Conservation (phyloP, 805 yeast genomes). For the Metschnikowia kofuensis region DNA sequence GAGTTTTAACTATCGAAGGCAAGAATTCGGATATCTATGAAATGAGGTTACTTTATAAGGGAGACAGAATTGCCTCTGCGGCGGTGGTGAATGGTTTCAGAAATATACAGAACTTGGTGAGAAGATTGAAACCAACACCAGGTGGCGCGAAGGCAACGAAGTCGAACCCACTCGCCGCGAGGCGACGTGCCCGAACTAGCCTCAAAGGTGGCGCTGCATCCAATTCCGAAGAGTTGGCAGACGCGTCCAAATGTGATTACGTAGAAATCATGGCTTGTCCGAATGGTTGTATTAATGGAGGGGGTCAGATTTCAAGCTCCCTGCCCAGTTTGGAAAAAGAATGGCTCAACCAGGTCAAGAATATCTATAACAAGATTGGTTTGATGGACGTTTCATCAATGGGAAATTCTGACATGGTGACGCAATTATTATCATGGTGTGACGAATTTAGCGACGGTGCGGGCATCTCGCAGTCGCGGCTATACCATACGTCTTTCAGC, state of each 20-base stretch:
- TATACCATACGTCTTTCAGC: constrained; percentile 46
- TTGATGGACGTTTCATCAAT: constrained; percentile 13
- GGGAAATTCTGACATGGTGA: constrained; percentile 12
- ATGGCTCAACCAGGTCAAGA: constrained; percentile 41
- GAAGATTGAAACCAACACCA: constrained; percentile 60
- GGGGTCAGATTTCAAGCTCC: constrained; percentile 74
- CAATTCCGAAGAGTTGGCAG: constrained; percentile 38
- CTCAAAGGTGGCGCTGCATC: constrained; percentile 10
- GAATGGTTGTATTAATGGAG: constrained; percentile 95
- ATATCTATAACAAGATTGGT: constrained; percentile 33
- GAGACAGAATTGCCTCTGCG: constrained; percentile 45
- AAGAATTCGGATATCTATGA: constrained; percentile 78
- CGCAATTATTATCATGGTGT: constrained; percentile 31
- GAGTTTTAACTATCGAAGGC: constrained; percentile 50
- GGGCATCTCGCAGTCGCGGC: constrained; percentile 31
- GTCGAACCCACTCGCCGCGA: constrained; percentile 39
- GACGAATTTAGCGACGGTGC: constrained; percentile 28
- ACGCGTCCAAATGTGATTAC: constrained; percentile 68
- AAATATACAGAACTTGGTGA: constrained; percentile 88
- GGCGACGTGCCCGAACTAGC: constrained; percentile 41
- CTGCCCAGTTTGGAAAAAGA: constrained; percentile 35
- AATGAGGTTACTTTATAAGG: constrained; percentile 48
- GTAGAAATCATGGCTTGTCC: constrained; percentile 99
- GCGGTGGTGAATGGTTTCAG: constrained; percentile 84
- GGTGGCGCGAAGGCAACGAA: constrained; percentile 16